Evolutionary conservation across 768 basidiomycete genomes (phyloP), one percentile per base, ranked within the genome.

Genomic region (Krasilnikovozyma curviuscula): DNA sequence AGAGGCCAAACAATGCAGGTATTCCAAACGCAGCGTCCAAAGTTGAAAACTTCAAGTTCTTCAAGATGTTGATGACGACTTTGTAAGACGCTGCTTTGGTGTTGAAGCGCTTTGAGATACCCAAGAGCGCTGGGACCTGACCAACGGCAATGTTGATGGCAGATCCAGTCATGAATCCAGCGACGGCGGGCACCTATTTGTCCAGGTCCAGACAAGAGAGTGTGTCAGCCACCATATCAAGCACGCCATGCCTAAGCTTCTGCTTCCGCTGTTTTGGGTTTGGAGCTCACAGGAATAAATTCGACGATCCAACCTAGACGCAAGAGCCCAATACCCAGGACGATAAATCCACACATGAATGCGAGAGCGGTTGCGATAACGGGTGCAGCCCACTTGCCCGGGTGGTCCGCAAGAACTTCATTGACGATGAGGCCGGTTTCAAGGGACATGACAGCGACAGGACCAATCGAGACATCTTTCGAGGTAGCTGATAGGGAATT

Each of bases 401-500:
- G 57, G 42, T 62, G 46, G 24, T 28, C 54, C 2, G 44, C 49
- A 37, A 79, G 57, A 44, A 91, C 74, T 29, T 72, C 63, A 10
- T 70, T 68, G 61, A 93, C 82, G 54, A 93, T 76, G 62, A 83
- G 76, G 6, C 83, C 72, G 8, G 64, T 75, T 18, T 81, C 81
- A 42, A 91, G 72, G 3, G 84, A 89, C 86, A 98, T 91, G 61
- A 98, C 91, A 8, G 91, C 89, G 56, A 97, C 91, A 3, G 91
- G 91, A 44, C 91, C 91, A 55, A 97, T 95, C n/a, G 86, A 88
- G 33, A 97, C 83, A 69, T 97, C 91, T 65, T 97, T 97, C 23
- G 85, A 84, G 0, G 91, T 97, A 21, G 88, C 91, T 60, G 97
- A 95, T 67, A 93, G 29, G 28, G 16, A 40, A 38, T 42, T 33